These are phyloP conservation scores for Tulasnella calospora DNA, from an alignment of 768 basidiomycete genomes.

Conservation along the genomic window DNA sequence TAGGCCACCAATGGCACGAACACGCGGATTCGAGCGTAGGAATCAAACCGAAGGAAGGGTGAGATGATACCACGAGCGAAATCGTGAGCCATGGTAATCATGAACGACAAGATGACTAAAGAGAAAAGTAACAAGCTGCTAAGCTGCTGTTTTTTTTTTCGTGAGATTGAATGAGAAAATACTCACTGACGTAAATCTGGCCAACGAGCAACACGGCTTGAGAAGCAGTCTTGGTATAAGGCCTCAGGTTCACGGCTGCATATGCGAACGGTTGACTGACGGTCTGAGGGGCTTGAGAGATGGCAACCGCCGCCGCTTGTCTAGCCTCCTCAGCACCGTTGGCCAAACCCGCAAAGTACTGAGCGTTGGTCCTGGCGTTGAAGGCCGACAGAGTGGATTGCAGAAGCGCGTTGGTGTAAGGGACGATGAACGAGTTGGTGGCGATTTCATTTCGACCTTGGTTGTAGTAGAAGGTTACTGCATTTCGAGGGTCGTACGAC, in stretches of 20 bases:
- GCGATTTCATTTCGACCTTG: slow-evolving; percentile 46
- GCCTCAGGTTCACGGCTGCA: slow-evolving; percentile 35
- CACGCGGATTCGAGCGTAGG: slow-evolving; percentile 39
- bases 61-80: slow-evolving; percentile 35
- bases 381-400: slow-evolving; percentile 25
- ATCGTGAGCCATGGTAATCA: slow-evolving; percentile 36
- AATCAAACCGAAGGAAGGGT: slow-evolving; percentile 38
- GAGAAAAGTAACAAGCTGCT: neutral
- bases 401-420: slow-evolving; percentile 36
- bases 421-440: slow-evolving; percentile 41
- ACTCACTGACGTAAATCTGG: slow-evolving; percentile 30
- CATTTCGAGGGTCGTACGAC: slow-evolving; percentile 38
- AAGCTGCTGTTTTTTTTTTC: neutral
- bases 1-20: slow-evolving; percentile 39
- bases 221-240: slow-evolving; percentile 34
- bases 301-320: slow-evolving; percentile 37
- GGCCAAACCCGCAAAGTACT: slow-evolving; percentile 31
- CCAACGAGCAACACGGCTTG: slow-evolving; percentile 38
- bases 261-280: slow-evolving; percentile 32
- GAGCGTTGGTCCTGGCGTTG: slow-evolving; percentile 10
- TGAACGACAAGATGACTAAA: slow-evolving; percentile 14
- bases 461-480: slow-evolving; percentile 40
- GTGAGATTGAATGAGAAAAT: slow-evolving; percentile 24
- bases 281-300: slow-evolving; percentile 36
- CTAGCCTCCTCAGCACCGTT: slow-evolving; percentile 36